Percentiles rank a stretch among this genome's conserved stretches.
Conservation (phyloP, 495 filamentous ascomycete genomes). For the Entonaema liquescens region DNA sequence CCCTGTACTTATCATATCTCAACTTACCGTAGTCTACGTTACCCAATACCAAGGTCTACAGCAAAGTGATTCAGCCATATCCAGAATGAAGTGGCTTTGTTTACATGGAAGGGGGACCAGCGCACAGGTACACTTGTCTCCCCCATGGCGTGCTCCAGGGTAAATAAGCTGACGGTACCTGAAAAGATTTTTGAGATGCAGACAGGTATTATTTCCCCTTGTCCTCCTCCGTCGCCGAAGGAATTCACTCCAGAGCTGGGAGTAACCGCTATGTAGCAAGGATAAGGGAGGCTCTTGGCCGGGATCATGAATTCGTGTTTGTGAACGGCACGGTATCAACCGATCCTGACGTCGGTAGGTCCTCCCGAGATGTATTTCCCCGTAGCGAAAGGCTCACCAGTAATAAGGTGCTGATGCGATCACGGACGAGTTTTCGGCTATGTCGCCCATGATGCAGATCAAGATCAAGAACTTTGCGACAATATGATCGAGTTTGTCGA, state of each 20-base stretch:
- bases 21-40: not conserved
- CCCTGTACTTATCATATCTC: not conserved
- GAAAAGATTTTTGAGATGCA: constrained; percentile 44
- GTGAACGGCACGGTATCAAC: constrained; percentile 39
- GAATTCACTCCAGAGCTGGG: not conserved
- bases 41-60: constrained; percentile 8
- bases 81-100: constrained; percentile 32
- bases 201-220: constrained; percentile 37
- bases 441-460: constrained; percentile 29
- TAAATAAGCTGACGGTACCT: constrained; percentile 15
- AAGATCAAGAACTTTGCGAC: constrained; percentile 34
- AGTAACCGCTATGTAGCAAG: constrained; percentile 19
- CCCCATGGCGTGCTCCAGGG: constrained; percentile 6
- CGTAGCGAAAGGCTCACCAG: constrained; percentile 6
- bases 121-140: constrained; percentile 33
- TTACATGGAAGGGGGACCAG: constrained; percentile 41
- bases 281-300: constrained; percentile 40
- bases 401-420: constrained; percentile 40
- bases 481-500: constrained; percentile 38
- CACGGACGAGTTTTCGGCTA: constrained; percentile 44
- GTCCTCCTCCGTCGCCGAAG: not conserved
- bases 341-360: constrained; percentile 35
- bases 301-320: constrained; percentile 45
- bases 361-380: not conserved
- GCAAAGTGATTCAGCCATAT: constrained; percentile 4